These are phyloP conservation scores for Moniliella sp. DNA, from an alignment of 1,284 basidiomycete species.

Conservation along the genomic window DNA sequence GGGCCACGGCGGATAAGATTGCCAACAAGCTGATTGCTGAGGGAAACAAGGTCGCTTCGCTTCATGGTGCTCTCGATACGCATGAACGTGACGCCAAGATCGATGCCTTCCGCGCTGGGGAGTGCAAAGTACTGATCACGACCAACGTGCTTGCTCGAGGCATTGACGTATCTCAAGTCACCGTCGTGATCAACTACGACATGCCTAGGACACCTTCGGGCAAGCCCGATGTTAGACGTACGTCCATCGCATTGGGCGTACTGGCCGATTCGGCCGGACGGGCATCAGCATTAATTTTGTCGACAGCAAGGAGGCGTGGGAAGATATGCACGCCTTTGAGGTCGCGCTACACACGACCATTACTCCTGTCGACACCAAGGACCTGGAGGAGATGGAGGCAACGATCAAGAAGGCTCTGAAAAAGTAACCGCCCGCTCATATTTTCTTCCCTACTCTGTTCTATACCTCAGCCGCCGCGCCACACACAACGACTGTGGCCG, in stretches of 20 bases:
- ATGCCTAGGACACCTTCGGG: slow-evolving; percentile 47
- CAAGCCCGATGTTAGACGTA: slow-evolving; percentile 85
- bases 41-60: slow-evolving; percentile 83
- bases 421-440: no score
- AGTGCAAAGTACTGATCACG: slow-evolving; percentile 89
- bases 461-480: no score
- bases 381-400: no score
- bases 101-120: slow-evolving; percentile 79
- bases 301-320: slow-evolving; percentile 77
- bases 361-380: no score
- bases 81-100: slow-evolving; percentile 72
- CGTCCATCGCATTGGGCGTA: slow-evolving; percentile 90
- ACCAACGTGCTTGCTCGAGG: slow-evolving; percentile 96
- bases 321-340: no score
- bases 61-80: slow-evolving; percentile 81
- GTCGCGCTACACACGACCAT: no score
- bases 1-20: slow-evolving; percentile 77
- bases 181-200: slow-evolving; percentile 63
- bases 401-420: no score
- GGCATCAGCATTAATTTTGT: slow-evolving; percentile 88
- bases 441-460: no score
- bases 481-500: no score
- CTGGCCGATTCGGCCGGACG: slow-evolving; percentile 70
- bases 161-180: slow-evolving; percentile 95
- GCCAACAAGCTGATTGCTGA: slow-evolving; percentile 70